Evolutionary conservation across 345 rosid species (phyloP), one percentile per base, ranked within the genome.

Genomic region (Linum tenue): DNA sequence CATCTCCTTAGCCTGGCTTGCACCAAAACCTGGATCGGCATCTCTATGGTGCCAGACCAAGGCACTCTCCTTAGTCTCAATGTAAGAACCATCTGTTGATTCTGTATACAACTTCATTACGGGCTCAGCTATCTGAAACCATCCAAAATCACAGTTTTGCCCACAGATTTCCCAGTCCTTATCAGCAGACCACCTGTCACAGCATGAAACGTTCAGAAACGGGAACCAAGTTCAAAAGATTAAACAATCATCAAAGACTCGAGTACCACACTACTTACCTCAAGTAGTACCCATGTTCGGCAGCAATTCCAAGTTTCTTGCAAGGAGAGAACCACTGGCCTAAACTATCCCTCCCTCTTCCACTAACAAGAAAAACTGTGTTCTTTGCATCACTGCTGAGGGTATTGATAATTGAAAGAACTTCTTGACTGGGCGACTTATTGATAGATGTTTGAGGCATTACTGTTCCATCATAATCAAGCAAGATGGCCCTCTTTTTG

Each of bases 41-140:
- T 57, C 60, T 57, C 60, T 57, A 57, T 57, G 60, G 60, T 57
- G 60, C 60, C 60, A 57, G 60, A 57, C 60, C 38, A 57, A 57
- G 36, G 60, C 60, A 57, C 60, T 57, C 38, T 57, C 60, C 22
- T 57, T 57, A 37, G 60, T 17, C 12, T 57, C 60, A 37, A 57
- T 57, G 38, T 57, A 57, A 5, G 60, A 57, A 17, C 60, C 60
- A 22, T 57, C 60, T 5, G 60, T 57, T 7, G 60, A n/a, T 37
- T 57, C 60, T 31, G 60, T 57, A 57, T 57, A 57, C 35, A 57
- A 57, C 12, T 57, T 57, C 60, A 57, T 57, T 17, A 57, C 60
- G 22, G 60, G 60, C 60, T 57, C 60, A 17, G 22, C 60, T n/a
- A 57, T 57, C 60, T 57, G 60, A 57, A 57, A 17, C 60, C 60